Percentiles rank a stretch among this genome's conserved stretches.
These are phyloP conservation scores for Arctium minus DNA, from an alignment of 129 eudicot species.

Conservation along the genomic window DNA sequence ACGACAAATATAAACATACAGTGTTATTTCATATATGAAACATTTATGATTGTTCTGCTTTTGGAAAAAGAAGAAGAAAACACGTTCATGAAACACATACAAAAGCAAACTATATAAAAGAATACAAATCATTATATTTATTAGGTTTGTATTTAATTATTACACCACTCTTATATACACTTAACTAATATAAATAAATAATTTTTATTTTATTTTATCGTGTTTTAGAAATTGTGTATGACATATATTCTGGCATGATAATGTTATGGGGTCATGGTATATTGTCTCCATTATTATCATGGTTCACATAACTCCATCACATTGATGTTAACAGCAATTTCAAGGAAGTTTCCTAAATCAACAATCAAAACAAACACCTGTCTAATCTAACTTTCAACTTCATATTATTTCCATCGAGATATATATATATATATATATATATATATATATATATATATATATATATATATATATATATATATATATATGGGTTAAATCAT, in stretches of 20 bases:
- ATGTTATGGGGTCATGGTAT: slow-evolving; percentile 11
- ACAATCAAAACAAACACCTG: neutral
- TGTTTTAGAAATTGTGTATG: neutral
- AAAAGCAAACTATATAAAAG: too few relatives aligned
- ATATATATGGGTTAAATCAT: too few relatives aligned
- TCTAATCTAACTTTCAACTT: neutral
- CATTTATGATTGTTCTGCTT: too few relatives aligned
- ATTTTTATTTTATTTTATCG: neutral
- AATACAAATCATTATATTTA: too few relatives aligned
- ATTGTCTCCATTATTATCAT: neutral
- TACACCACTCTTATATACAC: neutral
- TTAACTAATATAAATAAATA: neutral
- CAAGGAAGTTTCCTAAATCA: slow-evolving; percentile 12
- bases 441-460: neutral
- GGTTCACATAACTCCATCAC: neutral
- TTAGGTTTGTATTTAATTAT: neutral
- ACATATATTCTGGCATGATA: neutral
- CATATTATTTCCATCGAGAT: neutral
- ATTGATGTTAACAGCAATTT: neutral
- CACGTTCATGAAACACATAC: too few relatives aligned
- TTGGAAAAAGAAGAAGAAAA: too few relatives aligned
- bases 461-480: too few relatives aligned
- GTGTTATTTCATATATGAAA: neutral
- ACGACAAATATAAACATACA: too few relatives aligned
- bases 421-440: neutral